Evolutionary conservation across 2,329 filamentous ascomycete species (phyloP).

Genomic region (Aspergillus bombycis): DNA sequence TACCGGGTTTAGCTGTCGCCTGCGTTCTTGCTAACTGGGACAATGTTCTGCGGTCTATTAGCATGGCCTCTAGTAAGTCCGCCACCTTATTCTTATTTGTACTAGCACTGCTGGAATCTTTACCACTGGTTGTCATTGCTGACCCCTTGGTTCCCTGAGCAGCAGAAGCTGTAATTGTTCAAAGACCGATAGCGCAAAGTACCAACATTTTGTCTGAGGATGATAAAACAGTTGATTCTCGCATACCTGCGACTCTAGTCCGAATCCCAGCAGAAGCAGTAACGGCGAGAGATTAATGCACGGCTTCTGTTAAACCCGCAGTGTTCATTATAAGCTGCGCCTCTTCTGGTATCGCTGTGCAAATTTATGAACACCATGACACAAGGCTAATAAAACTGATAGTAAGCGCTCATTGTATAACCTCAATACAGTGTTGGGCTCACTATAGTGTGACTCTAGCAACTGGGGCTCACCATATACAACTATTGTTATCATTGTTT

Average conservation of each 20-base stretch:
- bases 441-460: not conserved
- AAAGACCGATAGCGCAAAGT: constrained; percentile 20
- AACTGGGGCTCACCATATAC: not conserved
- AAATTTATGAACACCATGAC: not conserved
- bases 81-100: not conserved
- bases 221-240: constrained; percentile 71
- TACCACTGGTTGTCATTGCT: constrained; percentile 11
- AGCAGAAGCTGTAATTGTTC: constrained; percentile 33
- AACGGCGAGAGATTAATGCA: not conserved
- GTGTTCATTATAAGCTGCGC: not conserved
- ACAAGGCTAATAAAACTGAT: not conserved
- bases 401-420: not conserved
- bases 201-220: constrained; percentile 38
- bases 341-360: not conserved
- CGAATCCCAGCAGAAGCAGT: constrained; percentile 40
- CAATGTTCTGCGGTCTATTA: constrained; percentile 65
- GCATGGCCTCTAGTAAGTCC: constrained; percentile 64
- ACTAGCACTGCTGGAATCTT: not conserved
- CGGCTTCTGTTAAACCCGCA: not conserved
- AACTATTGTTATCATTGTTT: not conserved
- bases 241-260: constrained; percentile 46
- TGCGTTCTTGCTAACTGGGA: constrained; percentile 70
- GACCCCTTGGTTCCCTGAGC: constrained; percentile 6
- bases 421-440: not conserved
- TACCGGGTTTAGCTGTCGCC: constrained; percentile 57